phyloP scores from a whole-genome alignment of 148 eudicot species.

The Cornus kousa region DNA sequence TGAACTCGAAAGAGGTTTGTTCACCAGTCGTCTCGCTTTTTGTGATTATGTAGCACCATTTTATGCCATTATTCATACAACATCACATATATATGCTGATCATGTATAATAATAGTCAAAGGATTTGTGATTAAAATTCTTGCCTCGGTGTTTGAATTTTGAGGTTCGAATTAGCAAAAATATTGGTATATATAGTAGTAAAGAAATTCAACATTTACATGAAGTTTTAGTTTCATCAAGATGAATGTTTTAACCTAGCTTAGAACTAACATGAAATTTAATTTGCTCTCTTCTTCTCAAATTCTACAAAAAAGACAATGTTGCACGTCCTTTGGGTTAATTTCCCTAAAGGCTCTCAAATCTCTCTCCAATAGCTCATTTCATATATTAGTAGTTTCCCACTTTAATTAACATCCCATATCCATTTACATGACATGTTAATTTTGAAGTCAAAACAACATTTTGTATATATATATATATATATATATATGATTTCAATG shows the following conservation, averaged over 20 bases:
- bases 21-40: neutral
- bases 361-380: neutral
- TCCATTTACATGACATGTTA: constrained; percentile 14
- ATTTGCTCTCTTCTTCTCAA: neutral
- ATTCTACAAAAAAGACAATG: neutral
- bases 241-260: no score
- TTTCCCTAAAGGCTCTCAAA: neutral
- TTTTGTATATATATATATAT: neutral
- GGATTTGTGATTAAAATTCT: neutral
- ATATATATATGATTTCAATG: neutral
- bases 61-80: constrained; percentile 4
- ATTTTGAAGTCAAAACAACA: neutral
- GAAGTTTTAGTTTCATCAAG: neutral
- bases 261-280: neutral
- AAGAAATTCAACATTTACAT: neutral
- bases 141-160: neutral
- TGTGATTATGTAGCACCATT: neutral
- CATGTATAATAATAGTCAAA: neutral
- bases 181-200: neutral
- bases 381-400: neutral
- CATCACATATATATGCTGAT: constrained; percentile 1
- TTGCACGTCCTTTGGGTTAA: neutral
- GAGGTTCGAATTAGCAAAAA: neutral
- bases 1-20: no score
- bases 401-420: neutral